Conservation (phyloP, 148 eudicot genomes). For the Chenopodium quinoa region DNA sequence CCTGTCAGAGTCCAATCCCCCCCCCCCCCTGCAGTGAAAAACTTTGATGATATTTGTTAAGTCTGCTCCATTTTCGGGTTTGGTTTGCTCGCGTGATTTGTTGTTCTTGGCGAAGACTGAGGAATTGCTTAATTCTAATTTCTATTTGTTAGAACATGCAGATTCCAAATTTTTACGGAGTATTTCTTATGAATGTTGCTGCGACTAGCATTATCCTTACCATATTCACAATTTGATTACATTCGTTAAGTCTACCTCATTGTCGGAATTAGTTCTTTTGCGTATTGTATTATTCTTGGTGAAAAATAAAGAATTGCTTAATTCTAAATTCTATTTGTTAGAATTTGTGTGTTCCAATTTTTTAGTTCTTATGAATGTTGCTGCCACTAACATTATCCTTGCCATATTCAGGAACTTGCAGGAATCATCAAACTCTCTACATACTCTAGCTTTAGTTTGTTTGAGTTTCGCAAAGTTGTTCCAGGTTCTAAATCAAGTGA, state of each 20-base stretch:
- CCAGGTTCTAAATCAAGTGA: conserved; percentile 82
- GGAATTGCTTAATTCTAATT: neutral
- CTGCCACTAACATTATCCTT: conserved; percentile 18
- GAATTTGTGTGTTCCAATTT: neutral
- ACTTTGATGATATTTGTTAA: neutral
- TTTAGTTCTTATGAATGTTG: conserved; percentile 1
- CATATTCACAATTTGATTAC: conserved; percentile 4
- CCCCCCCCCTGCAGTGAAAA: neutral
- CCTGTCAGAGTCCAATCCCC: neutral
- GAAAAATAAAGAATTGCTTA: neutral
- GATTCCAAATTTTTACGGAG: neutral
- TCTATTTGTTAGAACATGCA: neutral
- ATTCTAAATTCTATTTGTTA: neutral
- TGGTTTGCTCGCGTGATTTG: neutral
- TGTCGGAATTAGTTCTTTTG: neutral
- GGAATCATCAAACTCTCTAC: conserved; percentile 85
- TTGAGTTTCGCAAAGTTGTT: conserved; percentile 90
- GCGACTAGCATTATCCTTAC: conserved; percentile 17
- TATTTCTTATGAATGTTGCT: conserved; percentile 1
- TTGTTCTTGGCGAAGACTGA: neutral
- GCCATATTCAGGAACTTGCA: conserved; percentile 78
- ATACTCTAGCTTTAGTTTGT: conserved; percentile 88
- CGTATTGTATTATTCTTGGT: neutral
- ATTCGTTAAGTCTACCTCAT: neutral
- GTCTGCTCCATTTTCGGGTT: neutral